phyloP scores from a whole-genome alignment of 495 filamentous ascomycete species.

The Usnea hakonensis region DNA sequence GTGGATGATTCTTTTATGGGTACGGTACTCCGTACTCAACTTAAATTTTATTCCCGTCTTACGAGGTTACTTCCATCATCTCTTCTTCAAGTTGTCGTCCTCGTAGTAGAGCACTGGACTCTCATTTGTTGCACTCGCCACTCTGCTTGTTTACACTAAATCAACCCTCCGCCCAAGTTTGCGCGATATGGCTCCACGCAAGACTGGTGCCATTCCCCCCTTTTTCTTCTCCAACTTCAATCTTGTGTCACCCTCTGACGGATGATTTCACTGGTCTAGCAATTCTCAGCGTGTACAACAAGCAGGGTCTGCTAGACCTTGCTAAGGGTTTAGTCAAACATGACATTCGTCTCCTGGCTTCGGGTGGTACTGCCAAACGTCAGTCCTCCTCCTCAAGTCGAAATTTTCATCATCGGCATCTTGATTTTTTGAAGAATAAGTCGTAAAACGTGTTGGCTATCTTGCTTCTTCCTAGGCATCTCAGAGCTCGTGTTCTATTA shows the following conservation, averaged over 20 bases:
- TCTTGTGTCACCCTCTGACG: background rate
- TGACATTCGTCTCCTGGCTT: conserved; percentile 86
- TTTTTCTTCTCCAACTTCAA: background rate
- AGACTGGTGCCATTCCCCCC: background rate
- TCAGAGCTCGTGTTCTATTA: background rate
- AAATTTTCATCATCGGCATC: background rate
- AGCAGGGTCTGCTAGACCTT: conserved; percentile 91
- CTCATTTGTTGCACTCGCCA: no score
- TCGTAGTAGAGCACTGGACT: no score
- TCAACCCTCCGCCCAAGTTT: background rate
- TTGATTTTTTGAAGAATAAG: background rate
- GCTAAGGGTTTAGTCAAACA: conserved; percentile 89
- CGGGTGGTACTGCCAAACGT: conserved; percentile 73
- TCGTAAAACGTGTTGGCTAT: background rate
- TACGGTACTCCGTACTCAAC: no score
- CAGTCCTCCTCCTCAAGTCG: background rate
- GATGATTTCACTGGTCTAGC: conserved; percentile 43
- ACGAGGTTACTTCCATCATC: no score
- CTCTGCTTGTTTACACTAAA: background rate
- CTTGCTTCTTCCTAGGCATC: no score
- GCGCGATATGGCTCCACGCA: background rate
- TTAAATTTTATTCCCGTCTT: no score
- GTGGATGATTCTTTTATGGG: no score
- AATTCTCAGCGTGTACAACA: conserved; percentile 96
- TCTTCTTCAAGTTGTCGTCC: no score